A percentile compares a stretch with the other conserved stretches of the same genome.
Evolutionary conservation across 1,284 basidiomycete species (phyloP).

Genomic region (Ustilago hordei): DNA sequence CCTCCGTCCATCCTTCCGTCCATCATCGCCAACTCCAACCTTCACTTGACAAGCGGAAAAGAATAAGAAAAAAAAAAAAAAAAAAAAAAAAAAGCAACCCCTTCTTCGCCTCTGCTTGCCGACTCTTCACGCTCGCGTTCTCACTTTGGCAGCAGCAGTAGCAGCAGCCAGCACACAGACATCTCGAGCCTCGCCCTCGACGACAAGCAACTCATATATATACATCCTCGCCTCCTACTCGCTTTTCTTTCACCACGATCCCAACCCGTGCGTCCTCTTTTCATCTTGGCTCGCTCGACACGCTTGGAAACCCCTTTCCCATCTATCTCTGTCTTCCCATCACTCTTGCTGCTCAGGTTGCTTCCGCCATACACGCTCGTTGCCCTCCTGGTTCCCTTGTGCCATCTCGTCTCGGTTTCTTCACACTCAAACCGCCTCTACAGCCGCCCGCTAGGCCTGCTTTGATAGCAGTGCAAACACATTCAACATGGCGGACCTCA

Average conservation of each 20-base stretch:
- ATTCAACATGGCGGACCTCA: constrained; percentile 31
- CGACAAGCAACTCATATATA: neutral
- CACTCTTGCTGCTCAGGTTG: neutral
- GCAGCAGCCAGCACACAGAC: neutral
- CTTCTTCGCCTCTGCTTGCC: neutral
- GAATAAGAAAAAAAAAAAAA: too few relatives aligned
- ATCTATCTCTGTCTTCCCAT: neutral
- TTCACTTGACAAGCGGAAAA: too few relatives aligned
- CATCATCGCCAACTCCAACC: neutral
- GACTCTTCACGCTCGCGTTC: constrained; percentile 7
- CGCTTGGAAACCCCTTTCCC: neutral
- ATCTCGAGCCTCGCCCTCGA: constrained; percentile 1
- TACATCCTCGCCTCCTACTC: neutral
- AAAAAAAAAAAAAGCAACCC: too few relatives aligned
- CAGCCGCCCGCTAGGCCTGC: neutral
- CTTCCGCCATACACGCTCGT: constrained; percentile 13
- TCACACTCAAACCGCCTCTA: neutral
- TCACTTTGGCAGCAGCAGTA: too few relatives aligned
- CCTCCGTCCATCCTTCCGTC: neutral
- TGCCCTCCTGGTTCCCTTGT: neutral
- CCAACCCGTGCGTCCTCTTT: neutral
- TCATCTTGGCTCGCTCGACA: neutral
- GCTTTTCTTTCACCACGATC: neutral
- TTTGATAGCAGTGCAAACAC: constrained; percentile 7
- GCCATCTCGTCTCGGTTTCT: neutral